phyloP scores from a whole-genome alignment of 1,284 basidiomycete species.

The Erythrobasidium hasegawianum region DNA sequence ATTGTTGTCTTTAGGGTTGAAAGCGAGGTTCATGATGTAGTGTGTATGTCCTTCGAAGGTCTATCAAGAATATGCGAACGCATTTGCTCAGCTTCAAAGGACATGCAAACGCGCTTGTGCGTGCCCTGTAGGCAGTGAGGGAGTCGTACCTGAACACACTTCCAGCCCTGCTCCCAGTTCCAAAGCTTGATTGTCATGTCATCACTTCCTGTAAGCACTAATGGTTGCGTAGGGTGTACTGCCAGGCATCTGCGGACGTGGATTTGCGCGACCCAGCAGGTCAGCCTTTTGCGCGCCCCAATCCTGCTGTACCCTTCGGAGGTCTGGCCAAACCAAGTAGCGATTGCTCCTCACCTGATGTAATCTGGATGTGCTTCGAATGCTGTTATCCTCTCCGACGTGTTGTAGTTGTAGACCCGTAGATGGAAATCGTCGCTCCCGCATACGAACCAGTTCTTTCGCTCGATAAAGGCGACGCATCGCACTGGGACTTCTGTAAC shows the following conservation, averaged over 20 bases:
- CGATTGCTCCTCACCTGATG: constrained; percentile 68
- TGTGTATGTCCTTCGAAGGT: constrained; percentile 97
- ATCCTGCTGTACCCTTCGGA: no score
- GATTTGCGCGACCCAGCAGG: not conserved
- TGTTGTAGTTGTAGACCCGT: constrained; percentile 98
- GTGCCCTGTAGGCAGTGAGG: no score
- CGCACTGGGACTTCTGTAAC: constrained; percentile 96
- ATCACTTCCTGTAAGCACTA: constrained; percentile 93
- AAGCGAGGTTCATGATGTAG: constrained; percentile 97
- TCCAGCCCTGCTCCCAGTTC: constrained; percentile 99
- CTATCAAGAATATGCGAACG: no score
- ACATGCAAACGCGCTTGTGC: no score
- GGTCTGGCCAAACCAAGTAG: no score
- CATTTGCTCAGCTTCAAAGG: no score
- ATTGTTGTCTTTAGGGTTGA: constrained; percentile 97
- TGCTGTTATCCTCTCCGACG: constrained; percentile 88
- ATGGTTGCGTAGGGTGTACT: constrained; percentile 86
- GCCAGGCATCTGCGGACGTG: constrained; percentile 66
- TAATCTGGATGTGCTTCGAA: constrained; percentile 99
- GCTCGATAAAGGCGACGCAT: constrained; percentile 92
- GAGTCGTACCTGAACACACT: constrained; percentile 76
- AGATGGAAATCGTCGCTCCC: constrained; percentile 99
- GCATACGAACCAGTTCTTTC: constrained; percentile 83
- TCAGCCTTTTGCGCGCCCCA: not conserved
- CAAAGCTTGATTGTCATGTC: constrained; percentile 99